Evolutionary conservation across 1,284 basidiomycete species (phyloP), one percentile per base, ranked within the genome.

Genomic region (Phellopilus nigrolimitatus): DNA sequence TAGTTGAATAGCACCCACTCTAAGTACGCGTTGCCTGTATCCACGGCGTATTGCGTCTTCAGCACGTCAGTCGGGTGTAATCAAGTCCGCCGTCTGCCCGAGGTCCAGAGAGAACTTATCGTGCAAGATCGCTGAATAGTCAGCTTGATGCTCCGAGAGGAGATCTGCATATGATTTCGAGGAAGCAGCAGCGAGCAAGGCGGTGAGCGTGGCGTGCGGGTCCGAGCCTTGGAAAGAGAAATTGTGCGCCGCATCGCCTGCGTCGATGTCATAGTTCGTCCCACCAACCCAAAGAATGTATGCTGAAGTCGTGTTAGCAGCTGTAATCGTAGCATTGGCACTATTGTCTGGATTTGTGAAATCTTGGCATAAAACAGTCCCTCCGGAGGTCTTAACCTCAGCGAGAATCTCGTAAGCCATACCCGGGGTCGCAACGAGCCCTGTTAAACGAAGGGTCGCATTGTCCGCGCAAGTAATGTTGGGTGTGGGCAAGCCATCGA

Each of bases 1-100:
- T 72, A 82, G 61, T 88, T 85, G 64, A 88, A 88, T 47, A 80
- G 50, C 27, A 88, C 49, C 84, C 83, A 87, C 61, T 88, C 84
- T 9, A 88, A 56, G 60, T 88, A 87, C 15, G 74, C 60, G 57
- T 87, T 76, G 3, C 83, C 84, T 3, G 64, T 62, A 56, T 80
- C 76, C 12, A 72, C 69, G 52, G 69, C 58, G 58, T 88, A 88
- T 43, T 68, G 68, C 1, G 65, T 63, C 40, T 73, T 68, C 30
- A 87, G 64, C 55, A 73, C 66, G 58, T 85, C 76, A n/a, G 84
- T 88, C 17, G 84, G n/a, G 71, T 2, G 64, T 72, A 27, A 62
- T 56, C 21, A 81, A 59, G 53, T 82, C 70, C 1, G 78, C 70
- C 37, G 58, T 74, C 60, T 84, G 80, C 0, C 82, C 83, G 1